Base-by-base conservation (phyloP, 78 protist species). In the Polysphondylium violaceum region DNA sequence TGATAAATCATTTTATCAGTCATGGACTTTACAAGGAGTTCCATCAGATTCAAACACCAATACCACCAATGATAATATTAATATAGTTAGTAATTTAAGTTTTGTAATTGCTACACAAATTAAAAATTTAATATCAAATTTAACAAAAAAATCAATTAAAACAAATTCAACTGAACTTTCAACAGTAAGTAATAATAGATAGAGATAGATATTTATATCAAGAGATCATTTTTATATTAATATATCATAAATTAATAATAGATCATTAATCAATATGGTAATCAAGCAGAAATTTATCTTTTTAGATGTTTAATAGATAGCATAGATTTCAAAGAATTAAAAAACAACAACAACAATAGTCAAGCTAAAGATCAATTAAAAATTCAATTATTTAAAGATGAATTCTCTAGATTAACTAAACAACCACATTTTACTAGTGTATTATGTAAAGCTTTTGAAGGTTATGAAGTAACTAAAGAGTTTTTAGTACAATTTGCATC, bases 381-480 rank as follows among this genome's bases (percentile, higher is more conserved):
- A 55, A 72, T 91, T 36, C 90, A 83, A 23, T 31, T 78, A 35
- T 71, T 91, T 25, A 76, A 87, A 76, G 90, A 91, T 43, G 88
- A 83, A 38, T 64, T 91, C 25, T 64, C 88, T 27, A 51, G 86
- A 74, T 21, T 91, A 17, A 65, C 64, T 5, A 91, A 78, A 50
- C 87, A 91, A 61, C 85, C 76, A 31, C 56, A 91, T 77, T 91
- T 75, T 29, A 75, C 64, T 1, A 43, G 58, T 35, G 50, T 92
- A 6, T 74, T 92, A n/a, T 76, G 76, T 53, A 86, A 85, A 29
- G 95, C 89, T 14, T 59, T 92, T 16, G 92, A 92, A 25, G 95
- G 86, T 12, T 58, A 38, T 40, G 87, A 65, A 9, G 23, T 68
- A 21, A 69, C 27, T 38, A n/a, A 33, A 35, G 88, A 83, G 25